Base-by-base conservation (phyloP, 345 rosid species). In the Arabidopsis suecica region DNA sequence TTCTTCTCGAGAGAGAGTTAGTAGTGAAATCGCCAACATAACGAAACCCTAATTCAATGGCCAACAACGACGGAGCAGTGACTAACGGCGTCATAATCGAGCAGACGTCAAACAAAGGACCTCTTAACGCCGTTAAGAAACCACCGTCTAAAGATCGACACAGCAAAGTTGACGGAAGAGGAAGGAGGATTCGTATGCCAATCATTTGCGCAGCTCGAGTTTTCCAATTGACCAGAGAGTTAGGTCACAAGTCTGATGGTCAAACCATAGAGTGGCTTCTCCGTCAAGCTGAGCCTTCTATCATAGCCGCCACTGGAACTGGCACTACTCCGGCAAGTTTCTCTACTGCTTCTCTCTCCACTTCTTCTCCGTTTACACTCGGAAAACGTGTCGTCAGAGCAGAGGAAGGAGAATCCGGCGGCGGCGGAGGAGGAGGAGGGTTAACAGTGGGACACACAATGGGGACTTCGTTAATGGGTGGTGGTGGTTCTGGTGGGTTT, bases 221-320 rank as follows among this genome's bases (percentile, higher is more conserved):
- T 60, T 93, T 93, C 67, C 98, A 93, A 82, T 74, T 93, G 72
- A 91, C 98, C 6, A 88, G 95, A 4, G 98, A 93, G 86, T 82
- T 93, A 34, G 98, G 98, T 23, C 98, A 91, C 68, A 93, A 93
- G 79, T 93, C 98, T n/a, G 97, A 93, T 38, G 98, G 98, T 28
- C 97, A 93, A 81, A 93, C 98, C 36, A 91, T 93, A 25, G 97
- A 93, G 77, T 93, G 98, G 98, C 96, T 93, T 2, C 93, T 93
- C 18, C 96, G 97, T 68, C 97, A 93, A 70, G 98, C 97, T 5
- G 98, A 93, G 86, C 97, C 97, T 11, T 91, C 98, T 33, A 93
- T 93, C 53, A 91, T 93, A 60, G 98, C 98, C 18, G 98, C 98
- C 32, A 93, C 98, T 1, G 97, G 98, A 0, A 86, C 97, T 0